Evolutionary conservation across 2,329 filamentous ascomycete species (phyloP), one percentile per base, ranked within the genome.

Genomic region (Epichloe sibirici): DNA sequence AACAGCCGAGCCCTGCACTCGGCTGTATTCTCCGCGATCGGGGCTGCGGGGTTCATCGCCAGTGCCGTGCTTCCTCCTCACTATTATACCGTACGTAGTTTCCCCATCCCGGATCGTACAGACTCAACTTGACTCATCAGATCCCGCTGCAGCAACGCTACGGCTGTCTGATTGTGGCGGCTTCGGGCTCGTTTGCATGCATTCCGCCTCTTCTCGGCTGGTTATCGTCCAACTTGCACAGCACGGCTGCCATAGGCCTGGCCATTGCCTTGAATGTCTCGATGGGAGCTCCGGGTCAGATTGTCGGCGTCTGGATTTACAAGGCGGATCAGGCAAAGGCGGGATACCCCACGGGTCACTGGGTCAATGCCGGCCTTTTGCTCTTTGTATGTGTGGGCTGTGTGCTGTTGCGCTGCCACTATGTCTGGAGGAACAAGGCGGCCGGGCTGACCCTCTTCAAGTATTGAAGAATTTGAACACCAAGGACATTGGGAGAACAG

Each of bases 281-380:
- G 2, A 74, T 85, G 34, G 75, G 75, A 48, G 83, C 82, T 0
- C 83, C 82, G 0, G 84, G 85, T 0, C 84, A 88, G 64, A 88
- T 88, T 42, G 77, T 81, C 0, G 85, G 83, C 0, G 82, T 86
- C 1, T 88, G 83, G 83, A 87, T 86, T 56, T 88, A 87, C 67
- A 84, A 83, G 61, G 72, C 77, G 1, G 68, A 77, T 11, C 82
- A 88, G 64, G 76, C 74, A 17, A 64, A 68, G 23, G 66, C 58
- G 9, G 84, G 85, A 0, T 88, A 85, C 62, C 82, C 82, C 0
- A 87, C 83, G 0, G 85, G 85, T 0, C 83, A 88, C 61, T 86
- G 80, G 78, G 76, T 75, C 4, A 85, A 85, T 62, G 80, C 79
- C 2, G 81, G 60, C 11, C 65, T 85, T 57, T 60, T 85, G 42